Conservation (phyloP, 2,329 filamentous ascomycete genomes). For the Thermochaetoides dissita region DNA sequence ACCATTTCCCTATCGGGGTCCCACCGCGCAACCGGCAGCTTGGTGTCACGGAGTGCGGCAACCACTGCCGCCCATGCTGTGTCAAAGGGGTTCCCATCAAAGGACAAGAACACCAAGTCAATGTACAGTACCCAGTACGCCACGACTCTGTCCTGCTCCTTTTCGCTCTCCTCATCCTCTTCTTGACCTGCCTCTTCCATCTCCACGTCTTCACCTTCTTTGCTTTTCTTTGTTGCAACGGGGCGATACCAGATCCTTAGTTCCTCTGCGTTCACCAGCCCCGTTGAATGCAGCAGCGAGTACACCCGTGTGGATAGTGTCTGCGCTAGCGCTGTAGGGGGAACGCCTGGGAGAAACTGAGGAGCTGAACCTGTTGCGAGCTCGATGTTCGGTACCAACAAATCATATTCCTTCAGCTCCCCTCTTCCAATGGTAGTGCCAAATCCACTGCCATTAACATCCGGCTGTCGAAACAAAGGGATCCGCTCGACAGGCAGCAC, state of each 20-base stretch:
- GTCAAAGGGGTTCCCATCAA: conserved; percentile 86
- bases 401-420: conserved; percentile 48
- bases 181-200: conserved; percentile 13
- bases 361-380: conserved; percentile 82
- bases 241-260: conserved; percentile 57
- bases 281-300: conserved; percentile 58
- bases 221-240: conserved; percentile 1
- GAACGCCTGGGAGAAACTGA: conserved; percentile 67
- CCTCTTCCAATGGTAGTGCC: conserved; percentile 1
- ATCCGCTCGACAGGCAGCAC: conserved; percentile 64
- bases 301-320: conserved; percentile 69
- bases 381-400: conserved; percentile 89
- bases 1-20: conserved; percentile 69
- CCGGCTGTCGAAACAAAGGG: conserved; percentile 44
- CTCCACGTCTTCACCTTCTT: conserved; percentile 10
- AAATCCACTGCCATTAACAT: conserved; percentile 18
- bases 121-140: conserved; percentile 95
- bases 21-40: conserved; percentile 67
- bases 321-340: conserved; percentile 69
- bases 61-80: conserved; percentile 75
- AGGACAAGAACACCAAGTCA: conserved; percentile 84
- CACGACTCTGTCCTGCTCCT: conserved; percentile 39
- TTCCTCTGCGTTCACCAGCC: conserved; percentile 51
- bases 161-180: conserved; percentile 17
- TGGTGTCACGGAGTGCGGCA: conserved; percentile 66